A percentile compares a stretch with the other conserved stretches of the same genome.
These are phyloP conservation scores for Cucumis melo DNA, from an alignment of 306 rosid species.

Conservation along the genomic window DNA sequence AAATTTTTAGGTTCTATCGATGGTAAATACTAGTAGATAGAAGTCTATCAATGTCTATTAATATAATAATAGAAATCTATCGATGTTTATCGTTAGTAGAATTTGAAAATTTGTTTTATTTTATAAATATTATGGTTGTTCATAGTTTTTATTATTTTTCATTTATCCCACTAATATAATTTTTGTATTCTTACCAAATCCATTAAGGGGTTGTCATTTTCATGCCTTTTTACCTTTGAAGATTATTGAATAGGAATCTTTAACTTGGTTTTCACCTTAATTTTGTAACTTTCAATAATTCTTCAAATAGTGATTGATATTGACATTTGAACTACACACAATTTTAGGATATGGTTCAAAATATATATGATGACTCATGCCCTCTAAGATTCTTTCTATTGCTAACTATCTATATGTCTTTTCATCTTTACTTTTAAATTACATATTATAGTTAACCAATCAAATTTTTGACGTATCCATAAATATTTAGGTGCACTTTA, in stretches of 20 bases:
- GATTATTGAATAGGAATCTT: neutral
- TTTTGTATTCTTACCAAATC: slow-evolving; percentile 5
- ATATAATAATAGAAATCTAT: too few species aligned
- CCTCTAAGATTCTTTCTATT: neutral
- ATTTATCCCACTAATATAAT: neutral
- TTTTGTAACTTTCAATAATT: neutral
- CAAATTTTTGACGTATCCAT: neutral
- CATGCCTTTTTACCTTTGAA: neutral
- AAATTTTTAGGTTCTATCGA: too few species aligned
- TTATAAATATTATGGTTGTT: too few species aligned
- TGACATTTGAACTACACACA: neutral
- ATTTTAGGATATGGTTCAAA: neutral
- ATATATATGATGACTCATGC: neutral
- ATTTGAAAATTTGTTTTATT: too few species aligned
- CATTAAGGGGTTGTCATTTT: slow-evolving; percentile 5
- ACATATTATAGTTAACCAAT: neutral
- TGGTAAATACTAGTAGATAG: too few species aligned
- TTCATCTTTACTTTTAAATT: neutral
- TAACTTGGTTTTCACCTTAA: neutral
- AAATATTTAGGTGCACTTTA: too few species aligned
- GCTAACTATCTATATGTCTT: neutral
- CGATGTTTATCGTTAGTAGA: too few species aligned
- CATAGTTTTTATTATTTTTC: neutral
- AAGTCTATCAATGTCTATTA: too few species aligned
- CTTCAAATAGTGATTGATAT: neutral